Evolutionary conservation across 2,329 filamentous ascomycete genomes (phyloP).

Genomic region (Aspergillus costaricaensis): DNA sequence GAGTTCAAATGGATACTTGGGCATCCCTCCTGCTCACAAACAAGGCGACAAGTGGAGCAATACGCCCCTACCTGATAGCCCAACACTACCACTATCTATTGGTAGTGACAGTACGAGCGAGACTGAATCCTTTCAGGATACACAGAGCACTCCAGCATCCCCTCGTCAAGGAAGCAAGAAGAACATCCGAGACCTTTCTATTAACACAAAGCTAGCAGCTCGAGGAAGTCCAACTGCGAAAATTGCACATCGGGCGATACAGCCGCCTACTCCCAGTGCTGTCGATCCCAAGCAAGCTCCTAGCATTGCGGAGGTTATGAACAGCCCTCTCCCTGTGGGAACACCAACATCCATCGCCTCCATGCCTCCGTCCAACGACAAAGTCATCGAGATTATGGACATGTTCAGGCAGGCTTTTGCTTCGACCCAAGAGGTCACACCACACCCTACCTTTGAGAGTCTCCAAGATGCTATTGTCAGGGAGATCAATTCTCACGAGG

Average conservation of each 20-base stretch:
- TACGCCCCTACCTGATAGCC: conserved; percentile 37
- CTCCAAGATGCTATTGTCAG: conserved; percentile 47
- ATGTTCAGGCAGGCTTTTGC: conserved; percentile 43
- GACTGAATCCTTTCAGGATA: background rate
- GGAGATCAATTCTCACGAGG: conserved; percentile 48
- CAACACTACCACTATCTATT: conserved; percentile 32
- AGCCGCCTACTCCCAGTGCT: conserved; percentile 38
- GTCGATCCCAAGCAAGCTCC: conserved; percentile 29
- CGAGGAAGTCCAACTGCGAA: conserved; percentile 32
- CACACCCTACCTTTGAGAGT: conserved; percentile 43
- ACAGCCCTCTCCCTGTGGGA: conserved; percentile 38
- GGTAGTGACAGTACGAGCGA: conserved; percentile 11
- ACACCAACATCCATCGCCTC: conserved; percentile 29
- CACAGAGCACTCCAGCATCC: conserved; percentile 8
- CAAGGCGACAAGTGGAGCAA: conserved; percentile 35
- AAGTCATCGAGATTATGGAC: conserved; percentile 45
- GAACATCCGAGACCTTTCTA: conserved; percentile 44
- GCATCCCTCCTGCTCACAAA: conserved; percentile 36
- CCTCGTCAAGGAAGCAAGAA: conserved; percentile 30
- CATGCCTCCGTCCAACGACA: conserved; percentile 31
- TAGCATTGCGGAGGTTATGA: conserved; percentile 46
- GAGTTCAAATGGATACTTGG: conserved; percentile 27
- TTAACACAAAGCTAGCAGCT: conserved; percentile 42
- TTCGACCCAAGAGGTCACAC: conserved; percentile 30
- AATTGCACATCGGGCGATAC: conserved; percentile 38